Base-by-base conservation (phyloP, 257 asterid species). In the Solanum medicagineum region DNA sequence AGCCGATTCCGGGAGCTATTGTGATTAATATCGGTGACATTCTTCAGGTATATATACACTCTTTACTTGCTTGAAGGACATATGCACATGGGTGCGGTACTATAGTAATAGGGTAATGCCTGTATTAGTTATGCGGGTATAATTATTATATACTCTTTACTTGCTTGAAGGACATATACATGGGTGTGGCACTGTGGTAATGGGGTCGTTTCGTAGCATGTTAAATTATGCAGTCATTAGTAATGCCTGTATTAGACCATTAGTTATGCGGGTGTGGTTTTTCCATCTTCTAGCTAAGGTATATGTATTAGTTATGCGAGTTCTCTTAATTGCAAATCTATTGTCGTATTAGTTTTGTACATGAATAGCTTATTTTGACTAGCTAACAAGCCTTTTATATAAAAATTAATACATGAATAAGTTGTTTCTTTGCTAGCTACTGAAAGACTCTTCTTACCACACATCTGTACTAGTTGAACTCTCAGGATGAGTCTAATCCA, bases 1-100 rank as follows among this genome's bases (percentile, higher is more conserved):
- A 89, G 70, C 93, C 93, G 6, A 84, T 89, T 10, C 87, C 71
- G 3, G 93, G 91, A 45, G 92, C 88, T 11, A 85, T 91, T 57
- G 85, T 91, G 19, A 84, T 91, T 49, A 91, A 91, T 47, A 85
- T 91, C 62, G 93, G 92, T 45, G 93, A 91, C 85, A 85, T 86
- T 47, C 91, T 91, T 54, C 91, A 91, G 93, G 92, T 91, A 86
- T 40, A 49, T 90, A 84, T 51, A 59, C 47, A 59, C 47, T 77
- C 63, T 77, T 26, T 8, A 16, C 45, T 84, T n/a, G 79, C 80
- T 3, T 36, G 42, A 36, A 36, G 42, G 42, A 36, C 42, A 36
- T 36, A 36, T 36, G 42, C 42, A 36, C 42, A 36, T 36, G 42
- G 42, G 5, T 36, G 42, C 0, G 42, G 42, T 5, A 36, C 9